Base-by-base conservation (phyloP, 805 yeast genomes). In the Jamesozyma rosinii region DNA sequence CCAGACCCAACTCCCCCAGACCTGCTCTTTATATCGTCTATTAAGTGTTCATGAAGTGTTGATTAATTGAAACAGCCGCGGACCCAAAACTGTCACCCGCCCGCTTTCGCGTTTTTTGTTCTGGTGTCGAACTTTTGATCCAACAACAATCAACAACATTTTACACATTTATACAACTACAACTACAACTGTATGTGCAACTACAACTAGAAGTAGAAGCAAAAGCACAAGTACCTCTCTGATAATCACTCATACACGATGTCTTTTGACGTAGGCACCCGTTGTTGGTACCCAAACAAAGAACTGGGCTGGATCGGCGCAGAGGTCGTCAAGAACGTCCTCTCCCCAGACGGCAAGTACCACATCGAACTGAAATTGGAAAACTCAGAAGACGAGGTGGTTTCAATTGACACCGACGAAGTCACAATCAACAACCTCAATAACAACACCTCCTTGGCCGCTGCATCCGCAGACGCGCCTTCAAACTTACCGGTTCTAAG, bases 231-330 rank as follows among this genome's bases (percentile, higher is more conserved):
- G n/a, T n/a, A n/a, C n/a, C n/a, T n/a, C n/a, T n/a, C n/a, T n/a
- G n/a, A n/a, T n/a, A n/a, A n/a, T n/a, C n/a, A n/a, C n/a, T n/a
- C n/a, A n/a, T n/a, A n/a, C n/a, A n/a, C n/a, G n/a, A 44, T 50
- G 55, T 58, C 70, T 27, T 72, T 64, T 53, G 79, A 75, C 52
- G 69, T 71, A 30, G 81, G 80, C 52, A 75, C 80, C 58, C 81
- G 85, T 53, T 81, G 88, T 61, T 82, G 89, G 89, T 74, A 76
- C 54, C 87, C 85, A 9, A 83, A 79, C 58, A 79, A 75, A 40
- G 69, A 69, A 37, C 68, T 72, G 46, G 89, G 89, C 14, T 82
- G 88, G 86, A 64, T 80, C 9, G 88, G 87, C 22, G 81, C 77
- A 35, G 79, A 77, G 43, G 79, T 82, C 39, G 67, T 70, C 14